Evolutionary conservation across 495 filamentous ascomycete genomes (phyloP), one percentile per base, ranked within the genome.

Genomic region (Geopyxis carbonaria): DNA sequence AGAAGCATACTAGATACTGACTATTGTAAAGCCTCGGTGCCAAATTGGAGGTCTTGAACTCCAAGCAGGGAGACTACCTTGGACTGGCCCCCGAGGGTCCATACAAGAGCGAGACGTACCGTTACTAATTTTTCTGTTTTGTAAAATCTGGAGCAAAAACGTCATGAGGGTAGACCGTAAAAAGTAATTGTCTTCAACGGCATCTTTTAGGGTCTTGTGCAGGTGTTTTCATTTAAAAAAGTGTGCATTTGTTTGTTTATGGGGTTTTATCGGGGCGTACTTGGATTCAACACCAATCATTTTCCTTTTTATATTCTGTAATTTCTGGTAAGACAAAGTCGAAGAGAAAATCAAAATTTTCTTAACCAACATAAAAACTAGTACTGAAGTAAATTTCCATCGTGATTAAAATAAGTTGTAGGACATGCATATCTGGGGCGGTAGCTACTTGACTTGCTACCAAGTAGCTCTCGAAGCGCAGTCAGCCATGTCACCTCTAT

Each of bases 61-160:
- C 68, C 41, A 76, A 78, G 53, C 89, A 97, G 69, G 76, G 83
- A 44, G 89, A 97, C 53, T 97, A 97, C 68, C 76, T 94, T 59
- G 73, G 81, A 54, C 68, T 97, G 42, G 68, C 69, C 18, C 58
- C 75, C 43, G 75, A 79, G 65, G 89, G 89, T 48, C 89, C 89
- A 41, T 97, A 70, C 80, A 97, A 97, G 84, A 68, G 66, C 64
- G 89, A 97, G 56, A 70, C 68, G 64, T 72, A 72, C 65, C 68
- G 68, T 58, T 72, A 72, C 64, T 72, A 71, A 69, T 55, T 43
- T 51, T 51, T 45, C 46, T 55, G 20, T 31, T 45, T 24, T 39
- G 11, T 22, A n/a, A 24, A 15, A n/a, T 47, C 19, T 44, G 23
- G 32, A 41, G 34, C 32, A 40, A 42, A 15, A 43, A 19, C 28